A percentile compares a stretch with the other conserved stretches of the same genome.
Conservation (phyloP, 441 rosid species). For the Jatropha podagrica region DNA sequence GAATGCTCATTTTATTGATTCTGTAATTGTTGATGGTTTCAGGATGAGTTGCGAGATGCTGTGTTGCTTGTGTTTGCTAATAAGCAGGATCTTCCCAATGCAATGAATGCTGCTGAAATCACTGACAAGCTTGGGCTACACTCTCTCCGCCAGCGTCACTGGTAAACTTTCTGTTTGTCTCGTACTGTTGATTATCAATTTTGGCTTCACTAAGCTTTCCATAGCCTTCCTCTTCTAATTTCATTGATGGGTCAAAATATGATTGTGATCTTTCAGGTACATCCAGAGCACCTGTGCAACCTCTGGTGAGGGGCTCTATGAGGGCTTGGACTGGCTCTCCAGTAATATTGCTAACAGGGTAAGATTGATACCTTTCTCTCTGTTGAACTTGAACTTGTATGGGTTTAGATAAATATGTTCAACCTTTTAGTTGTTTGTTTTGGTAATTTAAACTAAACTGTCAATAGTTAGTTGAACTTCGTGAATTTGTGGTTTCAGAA, state of each 20-base stretch:
- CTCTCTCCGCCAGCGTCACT: slow-evolving; percentile 58
- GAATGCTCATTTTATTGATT: neutral
- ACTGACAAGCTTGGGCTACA: slow-evolving; percentile 55
- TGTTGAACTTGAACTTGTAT: neutral
- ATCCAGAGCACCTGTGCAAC: slow-evolving; percentile 79
- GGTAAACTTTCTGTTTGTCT: slow-evolving; percentile 31
- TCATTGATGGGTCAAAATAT: slow-evolving; percentile 7
- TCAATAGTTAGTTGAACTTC: neutral
- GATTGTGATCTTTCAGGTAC: slow-evolving; percentile 47
- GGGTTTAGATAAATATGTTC: neutral
- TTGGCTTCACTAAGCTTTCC: neutral
- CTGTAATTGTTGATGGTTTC: slow-evolving; percentile 29
- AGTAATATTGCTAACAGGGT: slow-evolving; percentile 60
- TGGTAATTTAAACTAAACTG: neutral
- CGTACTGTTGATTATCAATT: neutral
- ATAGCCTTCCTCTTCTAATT: neutral
- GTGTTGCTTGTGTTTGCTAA: slow-evolving; percentile 62
- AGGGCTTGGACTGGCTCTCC: slow-evolving; percentile 69
- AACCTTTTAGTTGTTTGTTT: neutral
- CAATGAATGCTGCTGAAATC: slow-evolving; percentile 54
- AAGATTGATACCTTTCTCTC: neutral
- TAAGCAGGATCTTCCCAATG: slow-evolving; percentile 67
- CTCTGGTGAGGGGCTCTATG: slow-evolving; percentile 67
- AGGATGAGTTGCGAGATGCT: slow-evolving; percentile 62
- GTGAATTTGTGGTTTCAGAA: neutral